phyloP scores from a whole-genome alignment of 192 early-diverging fungal species.

The Entomortierella lignicola region DNA sequence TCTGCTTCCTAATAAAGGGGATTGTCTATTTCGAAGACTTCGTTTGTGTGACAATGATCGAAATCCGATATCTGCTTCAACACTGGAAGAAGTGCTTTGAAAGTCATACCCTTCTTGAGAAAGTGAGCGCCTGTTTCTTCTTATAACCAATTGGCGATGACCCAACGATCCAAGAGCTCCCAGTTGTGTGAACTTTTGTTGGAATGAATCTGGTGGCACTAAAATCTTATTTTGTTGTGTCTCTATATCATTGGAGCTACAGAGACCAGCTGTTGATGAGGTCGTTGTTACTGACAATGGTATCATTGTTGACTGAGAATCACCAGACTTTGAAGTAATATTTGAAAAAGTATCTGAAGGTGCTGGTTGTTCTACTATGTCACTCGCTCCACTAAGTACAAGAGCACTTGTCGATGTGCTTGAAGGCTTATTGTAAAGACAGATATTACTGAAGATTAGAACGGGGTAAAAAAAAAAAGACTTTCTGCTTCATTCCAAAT shows the following conservation, averaged over 20 bases:
- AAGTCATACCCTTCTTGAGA: not conserved
- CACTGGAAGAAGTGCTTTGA: not conserved
- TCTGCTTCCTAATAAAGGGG: not conserved
- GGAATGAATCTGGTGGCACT: not conserved
- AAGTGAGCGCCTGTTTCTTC: not conserved
- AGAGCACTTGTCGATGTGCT: slow-evolving; percentile 42
- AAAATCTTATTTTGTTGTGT: not conserved
- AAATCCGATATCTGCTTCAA: not conserved
- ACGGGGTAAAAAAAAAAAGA: not conserved
- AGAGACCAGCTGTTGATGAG: not conserved
- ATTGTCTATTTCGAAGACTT: not conserved
- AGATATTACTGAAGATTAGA: not conserved
- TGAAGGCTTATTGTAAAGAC: slow-evolving; percentile 19
- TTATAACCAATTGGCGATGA: not conserved
- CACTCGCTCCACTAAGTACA: slow-evolving; percentile 40
- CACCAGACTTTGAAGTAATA: not conserved
- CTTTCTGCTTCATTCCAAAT: not conserved
- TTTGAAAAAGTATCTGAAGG: not conserved
- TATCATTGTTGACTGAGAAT: not conserved
- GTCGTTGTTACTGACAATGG: not conserved
- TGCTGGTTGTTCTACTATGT: slow-evolving; percentile 13
- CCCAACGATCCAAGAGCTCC: not conserved
- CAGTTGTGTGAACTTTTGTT: not conserved
- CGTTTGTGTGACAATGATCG: not conserved
- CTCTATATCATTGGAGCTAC: not conserved